phyloP scores from a whole-genome alignment of 257 asterid species.

The Voacanga thouarsii region DNA sequence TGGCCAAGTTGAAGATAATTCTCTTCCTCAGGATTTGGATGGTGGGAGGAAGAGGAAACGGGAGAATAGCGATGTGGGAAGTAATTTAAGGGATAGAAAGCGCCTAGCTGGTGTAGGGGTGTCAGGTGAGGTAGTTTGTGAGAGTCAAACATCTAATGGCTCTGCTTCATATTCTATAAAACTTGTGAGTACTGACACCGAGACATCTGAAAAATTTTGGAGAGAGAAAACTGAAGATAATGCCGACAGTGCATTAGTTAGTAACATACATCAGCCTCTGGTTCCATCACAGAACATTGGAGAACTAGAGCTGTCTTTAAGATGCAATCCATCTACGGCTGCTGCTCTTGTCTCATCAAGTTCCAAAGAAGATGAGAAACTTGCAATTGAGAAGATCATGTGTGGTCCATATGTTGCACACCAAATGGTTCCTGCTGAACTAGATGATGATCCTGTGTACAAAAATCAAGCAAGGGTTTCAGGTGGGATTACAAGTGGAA shows the following conservation, averaged over 20 bases:
- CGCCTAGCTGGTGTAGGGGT: constrained; percentile 2
- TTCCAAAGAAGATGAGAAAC: constrained; percentile 22
- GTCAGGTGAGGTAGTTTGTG: constrained; percentile 18
- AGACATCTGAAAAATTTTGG: constrained; percentile 7
- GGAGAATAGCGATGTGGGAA: constrained; percentile 12
- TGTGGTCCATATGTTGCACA: constrained; percentile 21
- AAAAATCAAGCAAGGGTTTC: constrained; percentile 11
- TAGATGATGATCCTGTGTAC: constrained; percentile 27
- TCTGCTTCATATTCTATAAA: constrained; percentile 16
- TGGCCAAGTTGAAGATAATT: constrained; percentile 17
- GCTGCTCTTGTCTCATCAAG: constrained; percentile 9
- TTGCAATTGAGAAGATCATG: constrained; percentile 25
- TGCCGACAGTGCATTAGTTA: background rate
- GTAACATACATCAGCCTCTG: background rate
- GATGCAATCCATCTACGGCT: constrained; percentile 10
- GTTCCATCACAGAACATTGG: constrained; percentile 10
- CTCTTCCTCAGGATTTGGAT: constrained; percentile 19
- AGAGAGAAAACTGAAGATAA: constrained; percentile 13
- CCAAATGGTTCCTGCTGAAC: constrained; percentile 19
- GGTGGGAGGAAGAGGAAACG: constrained; percentile 17
- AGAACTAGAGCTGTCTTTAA: constrained; percentile 3
- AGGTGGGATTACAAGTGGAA: constrained; percentile 12
- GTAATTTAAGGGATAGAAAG: constrained; percentile 16
- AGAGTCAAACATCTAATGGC: constrained; percentile 2
- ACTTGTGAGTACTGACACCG: constrained; percentile 1